Evolutionary conservation across 2,329 filamentous ascomycete genomes (phyloP).

Genomic region (Diaporthe vexans): DNA sequence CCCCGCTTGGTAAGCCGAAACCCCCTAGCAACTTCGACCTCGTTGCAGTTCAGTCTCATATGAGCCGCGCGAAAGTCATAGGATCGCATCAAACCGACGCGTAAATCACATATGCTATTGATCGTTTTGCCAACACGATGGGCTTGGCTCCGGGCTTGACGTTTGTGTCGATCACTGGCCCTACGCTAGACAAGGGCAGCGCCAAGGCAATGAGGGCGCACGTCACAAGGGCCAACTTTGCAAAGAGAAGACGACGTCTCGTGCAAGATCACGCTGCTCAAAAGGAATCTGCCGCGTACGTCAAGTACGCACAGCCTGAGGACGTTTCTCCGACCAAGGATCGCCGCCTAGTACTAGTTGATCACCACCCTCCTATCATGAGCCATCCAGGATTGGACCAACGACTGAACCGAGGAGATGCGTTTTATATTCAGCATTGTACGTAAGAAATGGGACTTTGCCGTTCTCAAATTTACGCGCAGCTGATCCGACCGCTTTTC

Average conservation of each 20-base stretch:
- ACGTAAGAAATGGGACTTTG: not conserved
- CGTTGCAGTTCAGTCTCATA: not conserved
- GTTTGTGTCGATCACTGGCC: constrained; percentile 8
- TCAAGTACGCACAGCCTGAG: not conserved
- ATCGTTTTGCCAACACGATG: not conserved
- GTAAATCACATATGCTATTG: not conserved
- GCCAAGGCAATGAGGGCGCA: constrained; percentile 21
- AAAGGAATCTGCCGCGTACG: not conserved
- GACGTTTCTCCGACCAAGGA: not conserved
- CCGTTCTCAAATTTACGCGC: not conserved
- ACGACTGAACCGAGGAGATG: not conserved
- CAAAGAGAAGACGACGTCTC: not conserved
- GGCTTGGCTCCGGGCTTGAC: not conserved
- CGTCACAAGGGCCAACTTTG: constrained; percentile 1
- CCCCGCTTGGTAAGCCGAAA: not conserved
- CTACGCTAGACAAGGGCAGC: not conserved
- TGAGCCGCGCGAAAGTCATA: not conserved
- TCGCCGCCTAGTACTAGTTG: not conserved
- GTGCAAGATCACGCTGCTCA: not conserved
- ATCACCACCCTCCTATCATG: not conserved
- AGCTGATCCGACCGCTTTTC: not conserved
- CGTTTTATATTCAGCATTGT: constrained; percentile 1
- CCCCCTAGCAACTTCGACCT: not conserved
- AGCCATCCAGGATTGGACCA: not conserved
- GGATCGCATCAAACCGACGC: too few relatives aligned